Base-by-base conservation (phyloP, 768 basidiomycete species). In the Leccinum fibrillosum region DNA sequence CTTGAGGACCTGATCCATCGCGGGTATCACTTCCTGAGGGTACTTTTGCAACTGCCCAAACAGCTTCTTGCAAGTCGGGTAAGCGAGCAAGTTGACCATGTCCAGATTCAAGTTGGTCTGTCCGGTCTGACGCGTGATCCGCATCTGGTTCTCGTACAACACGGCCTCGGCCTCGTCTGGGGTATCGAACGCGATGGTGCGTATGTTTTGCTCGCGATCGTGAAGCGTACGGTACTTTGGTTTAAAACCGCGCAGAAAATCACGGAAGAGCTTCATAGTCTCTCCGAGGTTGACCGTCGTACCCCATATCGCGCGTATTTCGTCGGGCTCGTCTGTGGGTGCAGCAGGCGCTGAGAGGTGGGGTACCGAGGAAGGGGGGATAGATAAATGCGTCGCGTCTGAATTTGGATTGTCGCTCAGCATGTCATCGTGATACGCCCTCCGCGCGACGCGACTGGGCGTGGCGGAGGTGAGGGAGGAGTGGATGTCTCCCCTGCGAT, bases 21-120 rank as follows among this genome's bases (percentile, higher is more conserved):
- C 92, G 2, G 97, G 96, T 50, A 99, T 82, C 49, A 98, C 88
- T 78, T 99, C 97, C 72, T 98, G 95, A 0, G 97, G 97, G 73
- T 97, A 98, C 67, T 93, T 94, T 60, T 86, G 73, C 4, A 99
- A 82, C 69, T 97, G 94, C 19, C 77, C 77, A 68, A 92, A 84
- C 15, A 99, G 78, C 72, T 94, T 97, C 68, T 83, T 86, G 57
- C 85, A 85, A 11, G 88, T 85, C 0, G 93, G 91, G 72, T 91
- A 99, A 2, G 95, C 86, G 34, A 88, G 79, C 13, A 99, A 75
- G 71, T 99, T 97, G 65, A 80, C 66, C 70, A 91, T 81, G 66
- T 98, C 97, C 52, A 98, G 77, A 70, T 98, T 99, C 59, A 99
- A 78, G 70, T 93, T 92, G 13, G 90, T 92, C 68, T 93, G 90